Conservation (phyloP, 495 filamentous ascomycete genomes). For the Penicillium angulare region DNA sequence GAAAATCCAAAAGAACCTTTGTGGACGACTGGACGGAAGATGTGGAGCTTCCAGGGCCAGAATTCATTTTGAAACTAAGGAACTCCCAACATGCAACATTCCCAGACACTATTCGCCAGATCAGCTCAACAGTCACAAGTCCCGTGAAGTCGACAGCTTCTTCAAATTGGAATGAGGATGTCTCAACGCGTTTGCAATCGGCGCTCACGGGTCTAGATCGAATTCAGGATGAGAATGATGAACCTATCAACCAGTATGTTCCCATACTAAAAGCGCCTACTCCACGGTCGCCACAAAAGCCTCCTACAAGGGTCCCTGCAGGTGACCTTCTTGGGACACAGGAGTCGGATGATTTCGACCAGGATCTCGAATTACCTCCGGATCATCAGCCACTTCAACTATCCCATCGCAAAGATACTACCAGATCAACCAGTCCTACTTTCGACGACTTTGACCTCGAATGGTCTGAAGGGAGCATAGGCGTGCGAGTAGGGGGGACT, state of each 20-base stretch:
- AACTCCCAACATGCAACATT: conserved; percentile 56
- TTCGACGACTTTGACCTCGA: conserved; percentile 78
- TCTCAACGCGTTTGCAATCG: conserved; percentile 23
- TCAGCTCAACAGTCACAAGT: conserved; percentile 49
- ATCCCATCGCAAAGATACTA: conserved; percentile 55
- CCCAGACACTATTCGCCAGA: conserved; percentile 65
- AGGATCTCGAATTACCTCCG: conserved; percentile 71
- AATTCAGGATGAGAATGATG: conserved; percentile 61
- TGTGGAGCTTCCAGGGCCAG: conserved; percentile 70
- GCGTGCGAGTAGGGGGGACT: conserved; percentile 84
- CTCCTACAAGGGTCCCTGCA: conserved; percentile 8
- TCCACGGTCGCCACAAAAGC: conserved; percentile 51
- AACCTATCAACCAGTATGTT: conserved; percentile 61
- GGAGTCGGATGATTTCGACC: conserved; percentile 67
- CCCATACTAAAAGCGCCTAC: conserved; percentile 69
- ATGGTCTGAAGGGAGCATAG: conserved; percentile 90
- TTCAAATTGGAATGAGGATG: conserved; percentile 29
- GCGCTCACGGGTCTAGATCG: conserved; percentile 46
- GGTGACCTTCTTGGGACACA: conserved; percentile 30
- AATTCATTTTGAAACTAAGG: conserved; percentile 62
- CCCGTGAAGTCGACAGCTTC: conserved; percentile 37
- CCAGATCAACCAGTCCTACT: conserved; percentile 54
- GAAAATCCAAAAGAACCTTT: conserved; percentile 71
- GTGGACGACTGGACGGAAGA: conserved; percentile 92
- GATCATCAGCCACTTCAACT: conserved; percentile 58